phyloP scores from a whole-genome alignment of 805 yeast genomes.

The Candida pseudoglaebosa region DNA sequence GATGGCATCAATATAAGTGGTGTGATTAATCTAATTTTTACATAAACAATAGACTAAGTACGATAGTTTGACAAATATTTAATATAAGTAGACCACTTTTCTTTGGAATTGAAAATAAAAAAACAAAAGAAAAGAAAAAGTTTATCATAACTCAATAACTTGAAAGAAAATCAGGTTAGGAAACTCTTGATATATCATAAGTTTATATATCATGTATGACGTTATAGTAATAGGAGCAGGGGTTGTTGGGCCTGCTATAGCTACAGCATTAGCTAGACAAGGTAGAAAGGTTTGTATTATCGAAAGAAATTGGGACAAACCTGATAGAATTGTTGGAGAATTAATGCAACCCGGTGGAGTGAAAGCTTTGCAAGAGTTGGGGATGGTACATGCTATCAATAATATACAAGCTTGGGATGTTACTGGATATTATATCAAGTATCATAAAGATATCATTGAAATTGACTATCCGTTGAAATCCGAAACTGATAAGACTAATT shows the following conservation, averaged over 20 bases:
- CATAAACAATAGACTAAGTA: slow-evolving; percentile 1
- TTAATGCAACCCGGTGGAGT: slow-evolving; percentile 97
- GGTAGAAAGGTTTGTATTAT: slow-evolving; percentile 77
- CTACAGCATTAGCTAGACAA: slow-evolving; percentile 84
- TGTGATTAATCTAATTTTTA: background rate
- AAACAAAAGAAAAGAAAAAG: too few relatives aligned
- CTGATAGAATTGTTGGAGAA: slow-evolving; percentile 97
- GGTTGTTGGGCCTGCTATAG: slow-evolving; percentile 90
- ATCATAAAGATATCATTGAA: slow-evolving; percentile 49
- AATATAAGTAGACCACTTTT: too few relatives aligned
- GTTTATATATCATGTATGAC: slow-evolving; percentile 53
- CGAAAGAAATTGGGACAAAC: slow-evolving; percentile 88
- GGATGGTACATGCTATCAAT: slow-evolving; percentile 73
- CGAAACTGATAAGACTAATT: slow-evolving; percentile 37
- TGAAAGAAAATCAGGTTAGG: too few relatives aligned
- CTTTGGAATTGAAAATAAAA: too few relatives aligned
- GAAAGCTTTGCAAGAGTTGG: slow-evolving; percentile 74
- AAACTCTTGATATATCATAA: too few relatives aligned
- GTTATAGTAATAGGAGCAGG: slow-evolving; percentile 98
- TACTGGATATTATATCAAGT: slow-evolving; percentile 78
- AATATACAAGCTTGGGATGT: slow-evolving; percentile 74
- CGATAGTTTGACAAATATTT: too few relatives aligned
- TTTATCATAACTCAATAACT: too few relatives aligned
- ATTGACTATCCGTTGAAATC: slow-evolving; percentile 70
- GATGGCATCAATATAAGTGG: slow-evolving; percentile 1